Percentiles rank a stretch among this genome's conserved stretches.
These are phyloP conservation scores for Sordariomycetes sp. DNA, from an alignment of 2,329 filamentous ascomycete species.

Conservation along the genomic window DNA sequence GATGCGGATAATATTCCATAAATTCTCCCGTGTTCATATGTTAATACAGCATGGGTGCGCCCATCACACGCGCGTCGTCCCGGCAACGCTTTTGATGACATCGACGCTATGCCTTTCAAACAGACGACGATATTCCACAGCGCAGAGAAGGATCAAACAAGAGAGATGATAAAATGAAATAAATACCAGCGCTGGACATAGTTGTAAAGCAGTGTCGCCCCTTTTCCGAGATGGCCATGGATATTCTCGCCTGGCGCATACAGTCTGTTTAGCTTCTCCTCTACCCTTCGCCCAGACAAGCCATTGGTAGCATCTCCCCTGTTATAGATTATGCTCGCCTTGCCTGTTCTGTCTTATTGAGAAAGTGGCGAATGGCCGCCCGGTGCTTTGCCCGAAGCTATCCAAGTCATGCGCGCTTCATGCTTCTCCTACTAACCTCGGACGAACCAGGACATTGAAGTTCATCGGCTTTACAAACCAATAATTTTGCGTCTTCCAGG, in stretches of 20 bases:
- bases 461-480: constrained; percentile 28
- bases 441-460: constrained; percentile 17
- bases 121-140: no score
- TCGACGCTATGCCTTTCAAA: no score
- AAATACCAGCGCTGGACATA: no score
- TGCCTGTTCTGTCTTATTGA: background rate
- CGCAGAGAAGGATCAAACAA: no score
- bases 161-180: no score
- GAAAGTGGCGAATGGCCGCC: background rate
- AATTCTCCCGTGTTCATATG: no score
- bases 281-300: background rate
- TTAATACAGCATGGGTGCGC: no score
- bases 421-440: background rate
- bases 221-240: no score
- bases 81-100: no score
- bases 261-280: background rate
- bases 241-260: background rate
- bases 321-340: background rate
- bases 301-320: background rate
- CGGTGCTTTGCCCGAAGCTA: background rate
- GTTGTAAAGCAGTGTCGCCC: no score
- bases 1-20: no score
- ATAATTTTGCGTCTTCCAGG: constrained; percentile 21
- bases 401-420: background rate
- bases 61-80: no score